Evolutionary conservation across 140 eudicot species (phyloP).

Genomic region (Bidens hawaiensis): DNA sequence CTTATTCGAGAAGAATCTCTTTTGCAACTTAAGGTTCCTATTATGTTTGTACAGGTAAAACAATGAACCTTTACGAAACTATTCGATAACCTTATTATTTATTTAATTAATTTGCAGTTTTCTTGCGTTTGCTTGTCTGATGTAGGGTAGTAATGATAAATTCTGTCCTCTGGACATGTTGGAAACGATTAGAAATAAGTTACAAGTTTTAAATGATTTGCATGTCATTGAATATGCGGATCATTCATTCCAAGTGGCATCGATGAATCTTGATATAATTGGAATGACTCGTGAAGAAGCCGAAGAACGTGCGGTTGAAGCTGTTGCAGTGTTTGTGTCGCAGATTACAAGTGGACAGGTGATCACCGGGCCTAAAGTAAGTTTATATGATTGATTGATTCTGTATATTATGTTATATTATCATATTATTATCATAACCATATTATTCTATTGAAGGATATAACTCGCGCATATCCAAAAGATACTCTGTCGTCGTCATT

Average conservation of each 20-base stretch:
- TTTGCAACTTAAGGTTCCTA: slow-evolving; percentile 61
- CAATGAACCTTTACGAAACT: neutral
- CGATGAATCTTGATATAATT: slow-evolving; percentile 50
- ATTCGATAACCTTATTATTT: neutral
- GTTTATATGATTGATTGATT: slow-evolving; percentile 17
- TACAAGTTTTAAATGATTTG: slow-evolving; percentile 37
- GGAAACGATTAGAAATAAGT: slow-evolving; percentile 49
- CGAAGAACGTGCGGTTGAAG: slow-evolving; percentile 54
- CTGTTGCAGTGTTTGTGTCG: slow-evolving; percentile 60
- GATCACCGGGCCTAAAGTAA: slow-evolving; percentile 9
- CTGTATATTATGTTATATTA: neutral
- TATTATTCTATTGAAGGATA: neutral
- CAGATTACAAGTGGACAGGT: slow-evolving; percentile 18
- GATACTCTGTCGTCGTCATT: neutral
- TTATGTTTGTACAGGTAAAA: slow-evolving; percentile 82
- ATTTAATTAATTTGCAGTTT: neutral
- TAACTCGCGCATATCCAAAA: neutral
- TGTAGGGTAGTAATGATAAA: slow-evolving; percentile 75
- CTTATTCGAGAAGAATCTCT: slow-evolving; percentile 60
- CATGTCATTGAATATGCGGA: slow-evolving; percentile 85
- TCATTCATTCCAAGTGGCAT: slow-evolving; percentile 77
- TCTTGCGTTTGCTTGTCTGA: slow-evolving; percentile 7
- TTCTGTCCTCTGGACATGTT: slow-evolving; percentile 61
- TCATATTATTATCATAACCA: neutral
- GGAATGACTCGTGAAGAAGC: slow-evolving; percentile 62